These are phyloP conservation scores for Epithele typhae DNA, from an alignment of 768 basidiomycete genomes.

Conservation along the genomic window DNA sequence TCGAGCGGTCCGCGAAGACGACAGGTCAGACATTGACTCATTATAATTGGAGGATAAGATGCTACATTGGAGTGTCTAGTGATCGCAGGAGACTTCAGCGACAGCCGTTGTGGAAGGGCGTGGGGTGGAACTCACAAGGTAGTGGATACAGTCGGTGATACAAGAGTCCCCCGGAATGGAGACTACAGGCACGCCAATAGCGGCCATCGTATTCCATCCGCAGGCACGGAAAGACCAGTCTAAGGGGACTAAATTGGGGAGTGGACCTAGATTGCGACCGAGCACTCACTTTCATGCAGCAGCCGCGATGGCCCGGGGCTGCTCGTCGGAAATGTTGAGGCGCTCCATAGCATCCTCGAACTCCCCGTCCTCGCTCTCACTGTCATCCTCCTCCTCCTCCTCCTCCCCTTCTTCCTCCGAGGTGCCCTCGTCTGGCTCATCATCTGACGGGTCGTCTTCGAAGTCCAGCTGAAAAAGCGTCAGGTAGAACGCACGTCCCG, in stretches of 20 bases:
- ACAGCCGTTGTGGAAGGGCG: too few relatives aligned
- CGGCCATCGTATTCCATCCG: too few relatives aligned
- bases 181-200: too few relatives aligned
- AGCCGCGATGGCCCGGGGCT: constrained; percentile 20
- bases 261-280: neutral
- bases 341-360: constrained; percentile 70
- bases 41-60: too few relatives aligned
- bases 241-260: neutral
- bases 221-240: too few relatives aligned
- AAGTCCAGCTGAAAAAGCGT: constrained; percentile 73
- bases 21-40: too few relatives aligned
- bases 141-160: constrained; percentile 10
- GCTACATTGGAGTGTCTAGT: too few relatives aligned
- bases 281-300: constrained; percentile 19
- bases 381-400: constrained; percentile 36
- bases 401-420: constrained; percentile 33
- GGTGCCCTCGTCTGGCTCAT: constrained; percentile 15
- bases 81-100: too few relatives aligned
- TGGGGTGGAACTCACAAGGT: constrained; percentile 2
- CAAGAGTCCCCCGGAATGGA: neutral
- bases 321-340: constrained; percentile 42
- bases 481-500: too few relatives aligned
- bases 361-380: constrained; percentile 33
- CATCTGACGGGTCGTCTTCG: constrained; percentile 69
- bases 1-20: too few relatives aligned